Evolutionary conservation across 1,284 basidiomycete genomes (phyloP), one percentile per base, ranked within the genome.

Genomic region (Ceratobasidium sp.): DNA sequence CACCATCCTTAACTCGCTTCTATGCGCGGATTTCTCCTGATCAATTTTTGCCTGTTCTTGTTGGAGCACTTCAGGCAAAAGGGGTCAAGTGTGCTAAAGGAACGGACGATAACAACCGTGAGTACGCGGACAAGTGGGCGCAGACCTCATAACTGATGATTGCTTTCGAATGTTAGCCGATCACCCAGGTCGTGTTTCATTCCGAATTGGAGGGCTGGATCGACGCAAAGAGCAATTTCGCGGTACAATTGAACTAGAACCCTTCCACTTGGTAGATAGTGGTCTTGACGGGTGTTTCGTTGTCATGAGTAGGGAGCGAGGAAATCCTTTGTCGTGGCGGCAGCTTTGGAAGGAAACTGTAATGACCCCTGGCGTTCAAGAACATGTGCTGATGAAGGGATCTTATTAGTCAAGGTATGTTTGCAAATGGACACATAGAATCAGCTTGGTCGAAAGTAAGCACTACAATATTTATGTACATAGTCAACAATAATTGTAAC

Each of bases 1-100:
- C 74, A 26, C 73, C 75, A 8, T 46, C 72, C 12, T 30, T 75
- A 21, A 75, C 75, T n/a, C 74, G 75, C 32, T 75, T 75, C 64
- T 75, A 75, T 53, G 71, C 75, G 4, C 26, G 46, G 26, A 32
- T 50, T 23, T 26, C 57, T 28, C 55, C 75, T 60, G 23, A 16
- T 32, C 26, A 58, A 12, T 60, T 64, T 65, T 43, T 55, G 70
- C 30, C 53, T 43, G 23, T 52, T 59, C 45, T 73, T 12, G 73
- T 73, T 9, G 41, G 45, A n/a, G 64, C 71, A 4, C 52, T 75
- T 2, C 59, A 67, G n/a, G 50, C 48, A 8, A 45, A 41, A 18
- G 64, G 71, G 21, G 55, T 75, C 12, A 67, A 71, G 21, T 75
- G 73, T 60, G 61, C 71, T 1, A 64, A 72, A 39, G 70, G 70